Evolutionary conservation across 225 moss, liverwort and hornwort genomes (phyloP).

Genomic region (Asterella californica): DNA sequence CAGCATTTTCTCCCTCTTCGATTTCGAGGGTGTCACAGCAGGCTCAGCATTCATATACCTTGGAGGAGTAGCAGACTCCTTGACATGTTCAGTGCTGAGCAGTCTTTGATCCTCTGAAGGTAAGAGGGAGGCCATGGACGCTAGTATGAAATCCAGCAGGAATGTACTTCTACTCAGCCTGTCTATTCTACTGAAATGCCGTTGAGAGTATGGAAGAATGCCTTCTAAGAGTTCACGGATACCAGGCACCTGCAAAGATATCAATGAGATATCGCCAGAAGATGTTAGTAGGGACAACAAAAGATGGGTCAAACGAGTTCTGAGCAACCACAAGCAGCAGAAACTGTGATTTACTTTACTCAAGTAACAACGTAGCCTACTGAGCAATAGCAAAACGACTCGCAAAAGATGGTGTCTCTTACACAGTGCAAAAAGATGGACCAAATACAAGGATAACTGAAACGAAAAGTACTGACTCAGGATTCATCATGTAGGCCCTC

Average conservation of each 20-base stretch:
- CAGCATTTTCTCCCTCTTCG: conserved; percentile 16
- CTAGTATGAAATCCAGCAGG: conserved; percentile 64
- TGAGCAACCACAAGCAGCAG: too few species aligned
- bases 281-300: not conserved
- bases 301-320: not conserved
- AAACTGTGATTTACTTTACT: too few species aligned
- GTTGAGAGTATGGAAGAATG: conserved; percentile 75
- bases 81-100: conserved; percentile 6
- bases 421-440: not conserved
- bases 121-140: conserved; percentile 35
- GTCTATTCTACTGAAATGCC: conserved; percentile 78
- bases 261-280: not conserved
- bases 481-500: conserved; percentile 69
- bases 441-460: not conserved
- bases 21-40: not conserved
- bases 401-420: not conserved
- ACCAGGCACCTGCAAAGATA: conserved; percentile 64
- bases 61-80: not conserved
- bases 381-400: too few species aligned
- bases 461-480: conserved; percentile 38
- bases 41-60: not conserved
- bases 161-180: conserved; percentile 73
- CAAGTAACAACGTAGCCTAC: too few species aligned
- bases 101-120: conserved; percentile 21
- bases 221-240: conserved; percentile 85